Evolutionary conservation across 805 yeast species (phyloP), one percentile per base, ranked within the genome.

Genomic region (Nakazawaea holstii): DNA sequence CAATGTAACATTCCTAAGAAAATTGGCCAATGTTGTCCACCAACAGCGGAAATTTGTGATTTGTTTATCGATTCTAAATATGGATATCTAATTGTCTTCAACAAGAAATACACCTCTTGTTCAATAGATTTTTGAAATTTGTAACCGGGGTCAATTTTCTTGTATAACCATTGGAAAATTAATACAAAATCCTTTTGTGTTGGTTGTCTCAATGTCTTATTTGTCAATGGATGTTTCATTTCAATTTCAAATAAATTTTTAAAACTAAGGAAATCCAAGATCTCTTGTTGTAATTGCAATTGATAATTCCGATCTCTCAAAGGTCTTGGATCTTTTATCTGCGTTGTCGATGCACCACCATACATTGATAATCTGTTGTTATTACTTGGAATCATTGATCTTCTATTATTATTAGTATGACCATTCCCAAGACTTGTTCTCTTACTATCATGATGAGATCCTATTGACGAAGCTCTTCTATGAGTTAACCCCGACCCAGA

Each of bases 31-130:
- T 81, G 82, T 42, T 84, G 81, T 2, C 96, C 95, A 6, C 96
- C 96, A 10, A 88, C 96, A 0, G 96, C 96, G 35, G 90, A 80
- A 35, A 90, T 82, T 59, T 88, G 95, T 1, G 94, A 84, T 58
- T 90, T 83, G 62, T 84, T 87, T 35, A 91, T 81, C 0, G 87
- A 70, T 36, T 86, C 95, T 49, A 88, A 63, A 60, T 84, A 88
- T 1, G 97, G 97, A 57, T 90, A 90, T 42, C 77, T 78, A 51
- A 89, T 61, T 33, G 72, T 72, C 58, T 79, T 83, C 55, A 90
- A 66, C 15, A 87, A 66, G 15, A 76, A 73, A 52, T 82, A 84
- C 3, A 89, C 85, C 52, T 90, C 97, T 41, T 77, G 73, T 52
- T 89, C 96, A 31, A 86, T 74, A 13, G 87, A 72, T 58, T 77